These are phyloP conservation scores for Penicillium roqueforti DNA, from an alignment of 495 filamentous ascomycete species.

Conservation along the genomic window DNA sequence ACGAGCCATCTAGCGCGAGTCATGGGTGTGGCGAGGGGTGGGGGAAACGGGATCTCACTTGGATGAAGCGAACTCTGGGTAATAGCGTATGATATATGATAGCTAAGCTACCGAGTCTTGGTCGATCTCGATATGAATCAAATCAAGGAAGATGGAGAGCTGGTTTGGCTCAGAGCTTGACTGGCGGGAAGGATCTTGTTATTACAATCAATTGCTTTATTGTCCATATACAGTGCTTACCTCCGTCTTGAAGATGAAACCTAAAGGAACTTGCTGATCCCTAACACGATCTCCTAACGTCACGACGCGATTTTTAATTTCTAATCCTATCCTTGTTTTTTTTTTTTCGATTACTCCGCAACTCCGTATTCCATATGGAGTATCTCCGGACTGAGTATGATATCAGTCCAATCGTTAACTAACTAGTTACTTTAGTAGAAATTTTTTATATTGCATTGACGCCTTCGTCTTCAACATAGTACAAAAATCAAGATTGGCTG, in stretches of 20 bases:
- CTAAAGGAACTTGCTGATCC: not conserved
- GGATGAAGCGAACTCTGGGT: not conserved
- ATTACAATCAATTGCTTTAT: not conserved
- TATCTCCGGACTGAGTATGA: not conserved
- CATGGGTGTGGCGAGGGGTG: not conserved
- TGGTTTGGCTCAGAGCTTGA: not conserved
- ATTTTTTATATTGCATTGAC: not conserved
- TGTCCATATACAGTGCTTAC: constrained; percentile 9
- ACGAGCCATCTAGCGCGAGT: not conserved
- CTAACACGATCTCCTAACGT: not conserved
- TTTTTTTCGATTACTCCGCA: not conserved
- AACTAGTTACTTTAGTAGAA: not conserved
- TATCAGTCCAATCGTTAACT: not conserved
- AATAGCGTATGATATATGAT: not conserved
- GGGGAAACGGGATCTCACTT: not conserved
- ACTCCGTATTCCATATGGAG: not conserved
- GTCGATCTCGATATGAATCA: not conserved
- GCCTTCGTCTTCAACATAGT: not conserved
- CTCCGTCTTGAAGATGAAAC: not conserved
- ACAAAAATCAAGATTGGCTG: constrained; percentile 3
- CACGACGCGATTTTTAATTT: not conserved
- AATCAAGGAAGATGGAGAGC: constrained; percentile 1
- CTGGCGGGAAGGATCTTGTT: not conserved
- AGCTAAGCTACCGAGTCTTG: not conserved
- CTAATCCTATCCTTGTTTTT: not conserved